Base-by-base conservation (phyloP, 225 moss, liverwort and hornwort genomes). In the Polytrichum commune region DNA sequence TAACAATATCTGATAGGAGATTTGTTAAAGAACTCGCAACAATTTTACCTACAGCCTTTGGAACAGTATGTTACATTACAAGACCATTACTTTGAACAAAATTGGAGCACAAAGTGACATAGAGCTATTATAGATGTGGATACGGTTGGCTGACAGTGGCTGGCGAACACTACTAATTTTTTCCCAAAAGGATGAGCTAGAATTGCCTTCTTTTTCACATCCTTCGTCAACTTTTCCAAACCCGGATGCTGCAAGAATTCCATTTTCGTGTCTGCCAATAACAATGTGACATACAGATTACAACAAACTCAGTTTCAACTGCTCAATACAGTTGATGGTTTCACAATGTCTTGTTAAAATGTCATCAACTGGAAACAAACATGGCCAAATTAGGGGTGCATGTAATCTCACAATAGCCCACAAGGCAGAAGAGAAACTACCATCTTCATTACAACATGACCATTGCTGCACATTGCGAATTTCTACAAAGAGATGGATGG, bases 211-310 rank as follows among this genome's bases (percentile, higher is more conserved):
- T 58, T 81, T 69, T 13, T 61, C 72, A 58, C 77, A 55, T 64
- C 30, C 19, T 65, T 62, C 65, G 29, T 72, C 78, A 46, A 57
- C 27, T 57, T 75, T 24, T 55, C 60, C 72, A 1, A 70, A 75
- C 66, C 74, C 68, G 60, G 74, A 71, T 67, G 80, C 86, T 80
- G 81, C 85, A 29, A 87, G 65, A 58, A 95, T 69, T 54, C 90
- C 89, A 22, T 81, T 80, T 79, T 98, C 98, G 77, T 90, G 79
- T 74, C 97, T 98, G 87, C 72, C 68, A 71, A 78, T 29, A 19
- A 77, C 18, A 29, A 20, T 46, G 46, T 7, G 27, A 25, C 18
- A 76, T 63, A 18, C 20, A 13, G 9, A 26, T 33, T 46, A 65
- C 19, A 55, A 24, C 33, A 8, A 55, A n/a, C 33, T 35, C 29